phyloP scores from a whole-genome alignment of 306 rosid species.

The Cucurbita moschata region DNA sequence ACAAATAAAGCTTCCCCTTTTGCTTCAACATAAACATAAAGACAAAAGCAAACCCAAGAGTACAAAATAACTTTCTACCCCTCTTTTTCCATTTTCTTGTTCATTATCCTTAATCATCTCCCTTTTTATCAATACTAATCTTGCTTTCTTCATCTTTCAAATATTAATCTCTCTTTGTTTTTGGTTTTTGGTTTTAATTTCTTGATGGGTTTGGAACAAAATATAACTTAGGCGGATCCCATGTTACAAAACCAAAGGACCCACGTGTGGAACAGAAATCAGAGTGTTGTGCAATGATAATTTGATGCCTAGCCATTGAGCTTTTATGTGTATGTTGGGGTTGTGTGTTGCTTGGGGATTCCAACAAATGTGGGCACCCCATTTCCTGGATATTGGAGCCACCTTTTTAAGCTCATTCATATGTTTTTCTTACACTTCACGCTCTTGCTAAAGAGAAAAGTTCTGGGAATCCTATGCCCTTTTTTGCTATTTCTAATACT shows the following conservation, averaged over 20 bases:
- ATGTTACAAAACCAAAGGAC: slow-evolving; percentile 27
- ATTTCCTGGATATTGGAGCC: slow-evolving; percentile 42
- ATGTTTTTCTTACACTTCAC: slow-evolving; percentile 31
- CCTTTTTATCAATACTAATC: neutral
- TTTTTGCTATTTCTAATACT: neutral
- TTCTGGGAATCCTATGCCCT: slow-evolving; percentile 89
- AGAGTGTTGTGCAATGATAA: slow-evolving; percentile 11
- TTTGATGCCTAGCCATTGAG: neutral
- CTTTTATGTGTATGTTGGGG: slow-evolving; percentile 4
- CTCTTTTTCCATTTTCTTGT: neutral
- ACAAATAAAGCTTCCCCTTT: slow-evolving; percentile 32
- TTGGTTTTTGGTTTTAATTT: neutral
- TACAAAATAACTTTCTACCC: slow-evolving; percentile 32
- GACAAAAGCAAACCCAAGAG: slow-evolving; percentile 16
- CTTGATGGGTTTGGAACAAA: slow-evolving; percentile 9
- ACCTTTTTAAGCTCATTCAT: slow-evolving; percentile 45
- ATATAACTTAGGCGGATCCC: slow-evolving; percentile 16
- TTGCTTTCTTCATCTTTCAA: no score
- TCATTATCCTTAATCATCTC: neutral
- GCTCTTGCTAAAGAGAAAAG: slow-evolving; percentile 45
- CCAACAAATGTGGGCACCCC: slow-evolving; percentile 24
- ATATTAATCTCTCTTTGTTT: no score
- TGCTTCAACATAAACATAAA: neutral
- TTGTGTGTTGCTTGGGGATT: slow-evolving; percentile 75
- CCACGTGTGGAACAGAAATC: slow-evolving; percentile 70